These are phyloP conservation scores for Starmerella roubikii DNA, from an alignment of 805 yeast species.

Conservation along the genomic window DNA sequence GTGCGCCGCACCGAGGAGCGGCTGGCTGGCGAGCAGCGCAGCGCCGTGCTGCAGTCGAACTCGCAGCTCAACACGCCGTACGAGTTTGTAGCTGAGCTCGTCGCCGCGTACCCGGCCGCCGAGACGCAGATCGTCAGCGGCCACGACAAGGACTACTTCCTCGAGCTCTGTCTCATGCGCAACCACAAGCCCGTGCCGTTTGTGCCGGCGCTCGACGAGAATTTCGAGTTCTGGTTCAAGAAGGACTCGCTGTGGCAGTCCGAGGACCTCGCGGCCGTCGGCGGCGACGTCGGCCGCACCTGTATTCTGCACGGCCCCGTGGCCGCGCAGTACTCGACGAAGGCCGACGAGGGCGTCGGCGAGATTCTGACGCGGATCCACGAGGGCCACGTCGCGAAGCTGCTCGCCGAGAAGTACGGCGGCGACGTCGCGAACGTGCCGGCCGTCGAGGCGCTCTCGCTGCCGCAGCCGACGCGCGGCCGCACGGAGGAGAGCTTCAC, in stretches of 20 bases:
- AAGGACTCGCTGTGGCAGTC: conserved; percentile 99
- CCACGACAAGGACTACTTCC: conserved; percentile 89
- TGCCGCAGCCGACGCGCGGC: conserved; percentile 28
- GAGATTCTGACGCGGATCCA: conserved; percentile 80
- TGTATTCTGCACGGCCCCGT: conserved; percentile 98
- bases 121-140: conserved; percentile 75
- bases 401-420: conserved; percentile 49
- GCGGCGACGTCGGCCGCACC: conserved; percentile 94
- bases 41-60: conserved; percentile 63
- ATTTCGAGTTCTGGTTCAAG: conserved; percentile 92
- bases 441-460: conserved; percentile 78
- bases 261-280: conserved; percentile 92
- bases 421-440: conserved; percentile 68
- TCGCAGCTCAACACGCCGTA: conserved; percentile 51
- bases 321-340: conserved; percentile 81
- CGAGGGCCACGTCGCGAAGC: conserved; percentile 66
- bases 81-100: conserved; percentile 43
- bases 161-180: conserved; percentile 70
- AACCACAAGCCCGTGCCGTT: conserved; percentile 95
- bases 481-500: conserved; percentile 26
- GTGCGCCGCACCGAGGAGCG: conserved; percentile 96
- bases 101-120: conserved; percentile 59
- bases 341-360: conserved; percentile 84
- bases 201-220: conserved; percentile 86
- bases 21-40: conserved; percentile 41